A percentile compares a stretch with the other conserved stretches of the same genome.
Conservation (phyloP, 768 basidiomycete genomes). For the Lyophyllum semitale region DNA sequence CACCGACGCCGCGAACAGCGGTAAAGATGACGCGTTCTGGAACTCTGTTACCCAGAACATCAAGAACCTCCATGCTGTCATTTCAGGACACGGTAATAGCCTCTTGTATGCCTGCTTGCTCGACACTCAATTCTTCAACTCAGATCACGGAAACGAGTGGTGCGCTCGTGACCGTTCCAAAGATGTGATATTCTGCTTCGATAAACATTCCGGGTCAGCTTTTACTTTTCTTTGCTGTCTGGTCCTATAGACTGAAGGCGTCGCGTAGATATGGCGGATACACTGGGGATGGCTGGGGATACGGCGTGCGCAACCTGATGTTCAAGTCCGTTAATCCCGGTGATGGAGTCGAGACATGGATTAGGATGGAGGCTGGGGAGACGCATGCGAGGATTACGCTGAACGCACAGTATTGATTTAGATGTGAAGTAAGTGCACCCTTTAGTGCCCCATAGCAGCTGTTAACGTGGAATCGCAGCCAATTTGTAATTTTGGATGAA, state of each 20-base stretch:
- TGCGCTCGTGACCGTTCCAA: conserved; percentile 66
- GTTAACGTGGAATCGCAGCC: too few species aligned
- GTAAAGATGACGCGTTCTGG: conserved; percentile 65
- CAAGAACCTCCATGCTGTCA: conserved; percentile 64
- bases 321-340: conserved; percentile 53
- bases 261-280: conserved; percentile 70
- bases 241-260: not conserved
- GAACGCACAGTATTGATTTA: conserved; percentile 37
- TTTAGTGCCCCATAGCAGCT: too few species aligned
- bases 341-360: conserved; percentile 59
- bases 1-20: conserved; percentile 30
- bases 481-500: too few species aligned
- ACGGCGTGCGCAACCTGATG: conserved; percentile 64
- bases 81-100: conserved; percentile 68
- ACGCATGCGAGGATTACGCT: conserved; percentile 56
- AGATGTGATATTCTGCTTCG: conserved; percentile 72
- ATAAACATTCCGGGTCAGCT: conserved; percentile 80
- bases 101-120: not conserved
- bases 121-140: not conserved
- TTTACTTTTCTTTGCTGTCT: conserved; percentile 3
- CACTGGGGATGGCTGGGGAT: conserved; percentile 52
- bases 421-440: not conserved
- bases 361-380: conserved; percentile 61
- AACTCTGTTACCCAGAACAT: conserved; percentile 56
- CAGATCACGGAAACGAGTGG: conserved; percentile 83